These are phyloP conservation scores for Tolypocladium cylindrosporum DNA, from an alignment of 2,329 filamentous ascomycete genomes.

Conservation along the genomic window DNA sequence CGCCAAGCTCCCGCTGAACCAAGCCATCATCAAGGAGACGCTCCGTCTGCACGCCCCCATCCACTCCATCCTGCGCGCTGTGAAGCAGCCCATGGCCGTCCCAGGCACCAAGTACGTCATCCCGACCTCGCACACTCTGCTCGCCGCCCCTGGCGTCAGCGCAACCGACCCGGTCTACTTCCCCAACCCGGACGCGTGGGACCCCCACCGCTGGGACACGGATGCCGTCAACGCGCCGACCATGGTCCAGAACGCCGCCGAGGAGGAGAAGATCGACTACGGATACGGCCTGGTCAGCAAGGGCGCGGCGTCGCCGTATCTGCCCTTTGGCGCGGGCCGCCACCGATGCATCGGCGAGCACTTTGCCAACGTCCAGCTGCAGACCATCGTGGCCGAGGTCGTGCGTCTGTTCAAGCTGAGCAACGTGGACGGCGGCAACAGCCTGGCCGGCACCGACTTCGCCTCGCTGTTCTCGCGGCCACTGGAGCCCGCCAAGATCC, in stretches of 20 bases:
- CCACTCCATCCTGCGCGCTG: conserved; percentile 87
- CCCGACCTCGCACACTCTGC: conserved; percentile 68
- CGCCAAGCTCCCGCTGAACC: conserved; percentile 68
- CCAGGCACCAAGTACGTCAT: conserved; percentile 76
- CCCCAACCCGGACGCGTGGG: conserved; percentile 72
- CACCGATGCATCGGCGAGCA: conserved; percentile 96
- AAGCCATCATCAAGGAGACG: conserved; percentile 82
- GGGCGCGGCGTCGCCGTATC: conserved; percentile 78
- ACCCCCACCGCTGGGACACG: conserved; percentile 83
- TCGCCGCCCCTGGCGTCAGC: conserved; percentile 78
- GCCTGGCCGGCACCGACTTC: conserved; percentile 60
- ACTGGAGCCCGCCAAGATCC: conserved; percentile 58
- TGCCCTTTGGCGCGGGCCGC: conserved; percentile 86
- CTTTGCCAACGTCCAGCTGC: conserved; percentile 87
- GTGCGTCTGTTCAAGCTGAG: conserved; percentile 73
- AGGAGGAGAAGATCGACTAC: conserved; percentile 78
- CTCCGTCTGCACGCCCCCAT: conserved; percentile 86
- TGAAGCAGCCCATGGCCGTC: conserved; percentile 78
- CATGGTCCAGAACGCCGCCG: conserved; percentile 29
- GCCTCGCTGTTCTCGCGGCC: conserved; percentile 65
- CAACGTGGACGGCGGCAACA: conserved; percentile 61
- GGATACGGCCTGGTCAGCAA: conserved; percentile 90
- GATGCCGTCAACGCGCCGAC: conserved; percentile 45
- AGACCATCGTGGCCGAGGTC: conserved; percentile 70
- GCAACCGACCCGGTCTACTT: conserved; percentile 66